Evolutionary conservation across 1,139 yeast genomes (phyloP), one percentile per base, ranked within the genome.

Genomic region (Debaryomyces subglobosus): DNA sequence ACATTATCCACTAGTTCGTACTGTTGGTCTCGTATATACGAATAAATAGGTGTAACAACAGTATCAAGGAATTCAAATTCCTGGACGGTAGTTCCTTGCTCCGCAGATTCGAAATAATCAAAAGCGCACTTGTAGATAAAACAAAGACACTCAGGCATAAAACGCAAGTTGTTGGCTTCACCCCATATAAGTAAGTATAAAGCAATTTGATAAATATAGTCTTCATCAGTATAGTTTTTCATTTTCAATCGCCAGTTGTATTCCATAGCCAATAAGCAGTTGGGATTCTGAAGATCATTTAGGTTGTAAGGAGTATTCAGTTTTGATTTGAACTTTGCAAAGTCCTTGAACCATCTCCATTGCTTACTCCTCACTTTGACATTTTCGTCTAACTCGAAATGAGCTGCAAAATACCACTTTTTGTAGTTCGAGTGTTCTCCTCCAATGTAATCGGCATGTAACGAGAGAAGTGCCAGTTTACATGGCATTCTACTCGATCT

Each of bases 11-110:
- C 53, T 1, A 57, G 38, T 29, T 65, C 66, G 50, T 69, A 77
- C 47, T 76, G 80, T 50, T 79, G 83, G 44, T 68, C 71, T 48
- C 75, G 60, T 6, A 77, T 61, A 44, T 61, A 78, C 24, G 64
- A 60, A 57, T 79, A 80, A 12, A 80, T 45, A 0, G 85, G 85
- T 1, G 76, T 74, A 12, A 80, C 72, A 4, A 76, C 63, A 18
- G 66, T 56, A 43, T 72, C 67, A 39, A 79, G 62, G 53, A 68
- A 79, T 37, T 50, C 52, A n/a, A 53, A 52, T 23, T 48, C 48
- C 9, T 20, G 46, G 43, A 21, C 46, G 39, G 25, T 41, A 41
- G 20, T n/a, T 4, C 23, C 20, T 4, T 20, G 21, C 10, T 21
- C 33, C 7, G 45, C 45, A 15, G 49, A 16, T 10, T 49, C 35